Base-by-base conservation (phyloP, 139 green algal genomes). In the Trebouxia sp. region DNA sequence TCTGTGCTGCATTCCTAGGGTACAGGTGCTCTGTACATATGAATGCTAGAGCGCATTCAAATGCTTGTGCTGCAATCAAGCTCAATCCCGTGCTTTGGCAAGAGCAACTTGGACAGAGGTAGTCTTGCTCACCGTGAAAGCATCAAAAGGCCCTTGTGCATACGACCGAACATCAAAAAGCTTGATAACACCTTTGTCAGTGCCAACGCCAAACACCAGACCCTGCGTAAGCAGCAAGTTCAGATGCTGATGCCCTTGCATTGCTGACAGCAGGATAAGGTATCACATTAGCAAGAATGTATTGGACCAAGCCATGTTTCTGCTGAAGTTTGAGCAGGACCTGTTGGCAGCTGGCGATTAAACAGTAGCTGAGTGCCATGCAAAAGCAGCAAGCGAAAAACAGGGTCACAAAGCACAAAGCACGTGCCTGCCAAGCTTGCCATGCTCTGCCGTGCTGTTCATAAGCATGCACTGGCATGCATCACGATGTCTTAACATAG, bases 131-230 rank as follows among this genome's bases (percentile, higher is more conserved):
- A 95, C 89, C 56, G 82, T 75, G 81, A 98, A 98, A 0, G 89
- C 90, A 53, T 92, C 87, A 83, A 98, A 98, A 26, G 95, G 93
- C 2, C 95, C 95, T 43, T 92, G 82, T 26, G 89, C 85, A 74
- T 95, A 97, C 26, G 89, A 89, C 22, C 87, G 80, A 5, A 89
- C 85, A 76, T 98, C 95, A 84, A 96, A 98, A 56, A 98, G 88
- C 85, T 95, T 94, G 17, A 97, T 80, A 22, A 95, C 76, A 10
- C 93, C 92, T 8, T 81, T 87, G 38, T 94, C 89, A 0, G 88
- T 87, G 0, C 87, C 94, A 45, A 98, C 92, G 11, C 85, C 92
- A 83, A 98, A 97, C n/a, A 98, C 92, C 10, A 97, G 87, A 2
- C 95, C 95, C 84, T 97, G 93, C 65, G 76, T 72, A 43, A 67